Evolutionary conservation across 768 basidiomycete genomes (phyloP), one percentile per base, ranked within the genome.

Genomic region (Trametes cinnabarina): DNA sequence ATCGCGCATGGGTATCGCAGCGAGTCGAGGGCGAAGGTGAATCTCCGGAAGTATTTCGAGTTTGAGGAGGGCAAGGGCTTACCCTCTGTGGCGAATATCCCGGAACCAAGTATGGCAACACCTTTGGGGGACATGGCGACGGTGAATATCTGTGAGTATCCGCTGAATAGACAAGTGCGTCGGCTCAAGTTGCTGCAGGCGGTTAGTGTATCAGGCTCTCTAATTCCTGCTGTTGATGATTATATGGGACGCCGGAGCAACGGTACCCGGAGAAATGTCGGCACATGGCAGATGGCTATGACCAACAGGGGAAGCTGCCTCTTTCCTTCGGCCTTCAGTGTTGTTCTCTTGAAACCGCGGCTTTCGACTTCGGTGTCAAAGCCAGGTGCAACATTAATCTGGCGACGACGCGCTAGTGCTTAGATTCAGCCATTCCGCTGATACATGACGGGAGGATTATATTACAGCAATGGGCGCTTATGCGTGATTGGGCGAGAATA

Each of bases 11-110:
- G n/a, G 46, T 26, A 40, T 17, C 44, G 32, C 14, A n/a, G 44
- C 5, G 52, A 40, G 15, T 9, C 23, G 22, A 39, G 51, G 20
- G 40, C 14, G 51, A 34, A 55, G 62, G 66, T 65, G 58, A 70
- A 62, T 62, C 66, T 51, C 55, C 61, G 61, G 63, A 44, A 42
- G 37, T 58, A 50, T 37, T 20, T 57, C 47, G 34, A 41, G 20
- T 25, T 22, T 43, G 25, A 35, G 22, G 39, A 10, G 12, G 37
- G 25, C 44, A 35, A 30, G 3, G 22, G 75, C 81, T 46, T 65
- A 87, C 88, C 88, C 77, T 87, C 83, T 64, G 77, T 85, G 51
- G 86, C 87, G 63, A 91, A 91, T 56, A 92, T 79, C 20, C 92
- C 91, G 47, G 88, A 84, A 59, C 91, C 91, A 43, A 94, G 82